A percentile compares a stretch with the other conserved stretches of the same genome.
phyloP scores from a whole-genome alignment of 176 grass and related monocot species.

The Chrysopogon serrulatus region DNA sequence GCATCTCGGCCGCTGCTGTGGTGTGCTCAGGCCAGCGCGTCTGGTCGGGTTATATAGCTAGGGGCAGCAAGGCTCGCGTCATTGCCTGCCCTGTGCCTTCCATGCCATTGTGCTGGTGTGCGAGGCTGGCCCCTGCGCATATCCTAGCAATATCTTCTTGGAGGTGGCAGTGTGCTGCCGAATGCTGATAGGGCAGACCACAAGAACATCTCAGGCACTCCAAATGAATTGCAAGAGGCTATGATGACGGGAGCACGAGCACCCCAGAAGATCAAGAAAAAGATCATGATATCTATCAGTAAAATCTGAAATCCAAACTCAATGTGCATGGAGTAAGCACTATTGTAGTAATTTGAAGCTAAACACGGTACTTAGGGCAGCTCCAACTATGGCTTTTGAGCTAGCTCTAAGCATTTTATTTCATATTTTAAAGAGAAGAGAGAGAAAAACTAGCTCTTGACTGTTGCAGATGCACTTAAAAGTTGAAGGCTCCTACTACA shows the following conservation, averaged over 20 bases:
- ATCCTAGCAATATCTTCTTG: neutral
- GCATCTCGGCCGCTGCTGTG: neutral
- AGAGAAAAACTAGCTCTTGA: too few relatives aligned
- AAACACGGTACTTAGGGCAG: too few relatives aligned
- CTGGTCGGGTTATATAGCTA: constrained; percentile 31
- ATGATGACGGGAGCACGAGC: neutral
- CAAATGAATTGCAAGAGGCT: neutral
- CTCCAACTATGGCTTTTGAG: too few relatives aligned
- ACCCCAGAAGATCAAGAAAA: neutral
- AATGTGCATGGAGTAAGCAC: neutral
- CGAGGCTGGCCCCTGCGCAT: neutral
- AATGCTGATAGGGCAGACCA: neutral
- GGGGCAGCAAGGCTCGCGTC: neutral
- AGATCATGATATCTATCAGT: neutral
- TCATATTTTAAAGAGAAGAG: too few relatives aligned
- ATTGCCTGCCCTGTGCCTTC: neutral
- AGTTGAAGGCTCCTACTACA: too few relatives aligned
- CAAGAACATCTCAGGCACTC: neutral
- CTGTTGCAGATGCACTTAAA: too few relatives aligned
- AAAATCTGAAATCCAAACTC: neutral
- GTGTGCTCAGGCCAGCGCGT: constrained; percentile 1
- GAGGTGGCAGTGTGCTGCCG: neutral
- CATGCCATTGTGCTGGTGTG: neutral
- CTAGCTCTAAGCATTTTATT: too few relatives aligned
- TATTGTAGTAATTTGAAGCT: too few relatives aligned